Percentiles rank a stretch among this genome's conserved stretches.
phyloP scores from a whole-genome alignment of 2,329 filamentous ascomycete genomes.

The Blastomyces parvus region DNA sequence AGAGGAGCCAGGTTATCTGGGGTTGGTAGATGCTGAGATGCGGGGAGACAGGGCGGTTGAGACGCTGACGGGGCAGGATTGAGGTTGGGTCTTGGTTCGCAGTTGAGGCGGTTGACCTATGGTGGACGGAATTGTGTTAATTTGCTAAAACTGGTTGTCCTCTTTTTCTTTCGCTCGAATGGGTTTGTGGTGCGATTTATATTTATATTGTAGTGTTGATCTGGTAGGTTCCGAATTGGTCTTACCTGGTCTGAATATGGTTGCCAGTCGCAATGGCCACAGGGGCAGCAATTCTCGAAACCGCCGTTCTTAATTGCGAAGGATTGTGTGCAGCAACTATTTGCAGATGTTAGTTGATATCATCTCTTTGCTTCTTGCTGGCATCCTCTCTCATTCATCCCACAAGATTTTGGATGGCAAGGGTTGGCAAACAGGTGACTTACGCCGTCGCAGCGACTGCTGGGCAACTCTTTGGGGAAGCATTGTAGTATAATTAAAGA shows the following conservation, averaged over 20 bases:
- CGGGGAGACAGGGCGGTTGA: slow-evolving; percentile 69
- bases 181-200: slow-evolving; percentile 7
- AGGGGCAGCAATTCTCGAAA: slow-evolving; percentile 37
- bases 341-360: slow-evolving; percentile 17
- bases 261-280: slow-evolving; percentile 37
- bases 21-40: slow-evolving; percentile 80
- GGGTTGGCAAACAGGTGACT: slow-evolving; percentile 17
- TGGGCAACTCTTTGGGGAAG: slow-evolving; percentile 41
- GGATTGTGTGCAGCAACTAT: slow-evolving; percentile 39
- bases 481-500: slow-evolving; percentile 27
- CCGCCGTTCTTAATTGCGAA: slow-evolving; percentile 33
- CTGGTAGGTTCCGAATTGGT: background rate
- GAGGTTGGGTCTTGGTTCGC: slow-evolving; percentile 28
- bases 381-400: background rate
- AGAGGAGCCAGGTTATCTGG: slow-evolving; percentile 74
- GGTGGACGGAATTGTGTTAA: slow-evolving; percentile 11
- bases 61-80: slow-evolving; percentile 73
- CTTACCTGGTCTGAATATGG: slow-evolving; percentile 37
- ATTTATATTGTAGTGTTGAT: background rate
- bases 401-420: background rate
- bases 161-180: background rate
- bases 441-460: slow-evolving; percentile 42
- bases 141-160: background rate
- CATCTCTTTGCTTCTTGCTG: background rate
- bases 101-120: slow-evolving; percentile 17